These are phyloP conservation scores for Globisporangium apiculatum DNA, from an alignment of 352 stramenopile species.

Conservation along the genomic window DNA sequence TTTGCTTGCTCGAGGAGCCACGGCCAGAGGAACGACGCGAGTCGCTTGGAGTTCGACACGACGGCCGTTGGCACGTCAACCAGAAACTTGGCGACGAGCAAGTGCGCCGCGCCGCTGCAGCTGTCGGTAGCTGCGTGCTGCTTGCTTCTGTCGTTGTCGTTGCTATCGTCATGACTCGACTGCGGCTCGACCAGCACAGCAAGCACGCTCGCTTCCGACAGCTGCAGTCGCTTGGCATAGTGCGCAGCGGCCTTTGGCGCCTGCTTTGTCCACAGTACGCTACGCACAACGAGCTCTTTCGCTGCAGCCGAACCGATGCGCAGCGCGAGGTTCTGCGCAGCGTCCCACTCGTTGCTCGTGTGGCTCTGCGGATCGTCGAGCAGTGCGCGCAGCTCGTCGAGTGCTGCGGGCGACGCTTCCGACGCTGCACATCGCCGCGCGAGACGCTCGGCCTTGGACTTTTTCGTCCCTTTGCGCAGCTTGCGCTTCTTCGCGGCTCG, in stretches of 20 bases:
- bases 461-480: conserved; percentile 24
- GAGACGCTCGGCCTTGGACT: conserved; percentile 26
- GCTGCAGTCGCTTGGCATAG: conserved; percentile 50
- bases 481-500: conserved; percentile 11
- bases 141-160: background rate
- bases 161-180: background rate
- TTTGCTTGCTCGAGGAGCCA: conserved; percentile 28
- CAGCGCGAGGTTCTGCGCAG: conserved; percentile 44
- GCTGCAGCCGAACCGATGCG: conserved; percentile 29
- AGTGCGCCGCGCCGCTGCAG: conserved; percentile 5
- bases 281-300: conserved; percentile 25
- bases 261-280: conserved; percentile 29
- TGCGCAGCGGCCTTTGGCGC: conserved; percentile 51
- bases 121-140: background rate
- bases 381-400: conserved; percentile 3
- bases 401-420: background rate
- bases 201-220: conserved; percentile 28
- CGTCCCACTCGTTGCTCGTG: conserved; percentile 38
- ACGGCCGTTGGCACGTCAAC: conserved; percentile 29
- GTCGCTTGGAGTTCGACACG: conserved; percentile 25
- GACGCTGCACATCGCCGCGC: conserved; percentile 1
- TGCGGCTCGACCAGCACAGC: background rate
- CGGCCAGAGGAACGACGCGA: conserved; percentile 47
- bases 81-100: conserved; percentile 51
- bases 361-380: conserved; percentile 4